These are phyloP conservation scores for Sclerotinia nivalis DNA, from an alignment of 2,329 filamentous ascomycete species.

Conservation along the genomic window DNA sequence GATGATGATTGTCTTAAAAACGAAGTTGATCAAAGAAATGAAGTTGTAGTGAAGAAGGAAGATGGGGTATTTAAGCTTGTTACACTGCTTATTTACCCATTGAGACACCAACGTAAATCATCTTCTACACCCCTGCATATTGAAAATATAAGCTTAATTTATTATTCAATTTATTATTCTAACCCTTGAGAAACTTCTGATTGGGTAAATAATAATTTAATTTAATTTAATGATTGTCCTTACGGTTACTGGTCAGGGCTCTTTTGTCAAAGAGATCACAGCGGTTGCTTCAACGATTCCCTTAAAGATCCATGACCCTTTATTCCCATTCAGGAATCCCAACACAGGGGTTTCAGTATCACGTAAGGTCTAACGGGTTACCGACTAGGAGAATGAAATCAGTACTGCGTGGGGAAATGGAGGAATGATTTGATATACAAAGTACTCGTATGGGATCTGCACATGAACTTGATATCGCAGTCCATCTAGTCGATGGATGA, in stretches of 20 bases:
- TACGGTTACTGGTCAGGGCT: background rate
- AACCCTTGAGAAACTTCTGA: background rate
- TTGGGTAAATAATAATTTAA: background rate
- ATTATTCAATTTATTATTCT: background rate
- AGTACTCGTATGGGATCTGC: no score
- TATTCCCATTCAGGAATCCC: background rate
- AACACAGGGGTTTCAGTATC: background rate
- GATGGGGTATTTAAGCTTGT: slow-evolving; percentile 2
- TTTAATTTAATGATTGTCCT: background rate
- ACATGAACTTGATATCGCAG: no score
- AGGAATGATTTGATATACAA: background rate
- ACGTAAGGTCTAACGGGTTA: background rate
- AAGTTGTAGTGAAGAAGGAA: background rate
- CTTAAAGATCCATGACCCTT: background rate
- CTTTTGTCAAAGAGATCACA: background rate
- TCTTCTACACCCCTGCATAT: background rate
- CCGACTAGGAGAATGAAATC: background rate
- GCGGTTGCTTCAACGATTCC: background rate
- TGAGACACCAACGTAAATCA: background rate
- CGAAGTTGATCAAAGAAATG: background rate
- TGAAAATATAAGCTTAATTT: background rate
- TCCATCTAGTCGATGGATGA: no score
- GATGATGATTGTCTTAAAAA: background rate
- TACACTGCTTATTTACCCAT: background rate
- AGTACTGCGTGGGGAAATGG: background rate